Evolutionary conservation across 345 rosid species (phyloP), one percentile per base, ranked within the genome.

Genomic region (Triadica sebifera): DNA sequence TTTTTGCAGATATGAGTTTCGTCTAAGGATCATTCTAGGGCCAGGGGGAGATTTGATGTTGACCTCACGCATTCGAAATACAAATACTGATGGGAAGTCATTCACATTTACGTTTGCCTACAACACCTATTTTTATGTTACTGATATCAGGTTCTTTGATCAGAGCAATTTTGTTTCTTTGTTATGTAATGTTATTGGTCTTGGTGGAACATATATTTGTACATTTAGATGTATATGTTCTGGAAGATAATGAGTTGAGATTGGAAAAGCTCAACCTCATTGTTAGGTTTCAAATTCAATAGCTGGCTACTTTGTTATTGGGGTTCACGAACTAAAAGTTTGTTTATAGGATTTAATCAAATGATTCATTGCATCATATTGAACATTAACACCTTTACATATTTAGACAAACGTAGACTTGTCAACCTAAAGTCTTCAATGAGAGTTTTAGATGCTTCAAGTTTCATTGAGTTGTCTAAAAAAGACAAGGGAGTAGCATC

Each of bases 41-140:
- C 77, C 83, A 25, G 83, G 74, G 10, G 83, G 83, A 67, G 79
- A 80, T 75, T 70, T 80, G 43, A 76, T 80, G 79, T 68, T 80
- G 74, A 80, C 79, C 53, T 76, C 83, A 8, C 83, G 80, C 71
- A 72, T 80, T 49, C 75, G 80, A 49, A 80, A 80, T 66, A 80
- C 79, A 13, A 75, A 75, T 67, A 75, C 70, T 62, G 83, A 80
- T 76, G 79, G 83, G 57, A 80, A 80, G 66, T 47, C 83, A 7
- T 76, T 80, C 46, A 58, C 80, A 1, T 80, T 80, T 67, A 72
- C 83, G 12, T 80, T 80, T 76, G 79, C 79, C 10, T 76, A 71
- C 63, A 64, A 76, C 74, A 80, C 73, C 55, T 76, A 80, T 76
- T 58, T 80, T 50, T 46, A 67, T 38, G 76, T 80, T 50, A 59